Conservation (phyloP, 2,329 filamentous ascomycete species). For the Pestalotiopsis sp. region DNA sequence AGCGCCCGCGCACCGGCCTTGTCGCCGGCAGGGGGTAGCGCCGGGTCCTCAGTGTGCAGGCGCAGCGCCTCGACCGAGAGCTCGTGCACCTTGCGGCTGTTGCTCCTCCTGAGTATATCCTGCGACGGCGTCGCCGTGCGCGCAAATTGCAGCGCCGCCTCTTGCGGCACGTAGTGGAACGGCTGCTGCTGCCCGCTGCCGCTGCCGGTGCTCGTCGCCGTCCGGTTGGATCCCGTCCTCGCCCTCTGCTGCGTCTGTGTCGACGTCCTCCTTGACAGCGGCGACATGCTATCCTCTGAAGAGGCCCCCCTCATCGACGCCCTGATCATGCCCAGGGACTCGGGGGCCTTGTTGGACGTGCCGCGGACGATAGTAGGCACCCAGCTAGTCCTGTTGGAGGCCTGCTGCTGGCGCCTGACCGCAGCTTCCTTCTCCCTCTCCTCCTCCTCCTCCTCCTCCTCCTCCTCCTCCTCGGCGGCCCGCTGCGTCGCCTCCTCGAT, state of each 20-base stretch:
- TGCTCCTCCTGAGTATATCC: conserved; percentile 32
- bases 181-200: not conserved
- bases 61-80: conserved; percentile 46
- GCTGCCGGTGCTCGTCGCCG: not conserved
- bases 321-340: not conserved
- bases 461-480: not conserved
- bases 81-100: conserved; percentile 38
- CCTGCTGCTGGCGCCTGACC: not conserved
- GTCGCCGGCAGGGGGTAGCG: conserved; percentile 29
- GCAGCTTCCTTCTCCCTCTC: not conserved
- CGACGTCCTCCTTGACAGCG: conserved; percentile 12
- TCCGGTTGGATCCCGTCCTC: conserved; percentile 7
- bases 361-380: not conserved
- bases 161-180: conserved; percentile 48
- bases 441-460: conserved; percentile 1
- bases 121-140: conserved; percentile 51
- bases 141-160: conserved; percentile 58
- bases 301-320: not conserved
- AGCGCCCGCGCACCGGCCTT: conserved; percentile 38
- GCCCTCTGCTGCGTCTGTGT: conserved; percentile 14
- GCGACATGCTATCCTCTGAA: conserved; percentile 8
- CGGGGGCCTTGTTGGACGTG: not conserved
- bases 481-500: conserved; percentile 21
- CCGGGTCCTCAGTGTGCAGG: conserved; percentile 38
- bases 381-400: not conserved